phyloP scores from a whole-genome alignment of 176 grass and related monocot species.

The Carex parvula region DNA sequence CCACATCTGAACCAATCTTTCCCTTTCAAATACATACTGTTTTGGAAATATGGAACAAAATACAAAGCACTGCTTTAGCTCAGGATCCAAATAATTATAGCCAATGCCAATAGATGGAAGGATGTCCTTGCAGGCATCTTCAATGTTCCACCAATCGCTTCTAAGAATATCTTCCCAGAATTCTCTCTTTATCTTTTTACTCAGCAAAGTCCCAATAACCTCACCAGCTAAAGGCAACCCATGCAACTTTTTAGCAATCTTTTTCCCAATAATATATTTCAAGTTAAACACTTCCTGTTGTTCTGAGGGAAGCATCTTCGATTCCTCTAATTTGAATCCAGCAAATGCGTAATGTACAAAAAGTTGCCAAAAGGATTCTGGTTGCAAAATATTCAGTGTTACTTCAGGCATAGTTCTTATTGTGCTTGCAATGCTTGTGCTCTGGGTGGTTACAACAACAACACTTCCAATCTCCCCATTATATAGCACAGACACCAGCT shows the following conservation, averaged over 20 bases:
- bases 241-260: slow-evolving; percentile 22
- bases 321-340: background rate
- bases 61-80: slow-evolving; percentile 26
- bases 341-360: slow-evolving; percentile 37
- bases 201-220: slow-evolving; percentile 21
- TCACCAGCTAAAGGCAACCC: slow-evolving; percentile 33
- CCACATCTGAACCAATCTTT: slow-evolving; percentile 52
- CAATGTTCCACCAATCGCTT: slow-evolving; percentile 35
- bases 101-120: slow-evolving; percentile 30
- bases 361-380: background rate
- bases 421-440: background rate
- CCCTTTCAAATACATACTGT: slow-evolving; percentile 34
- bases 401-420: slow-evolving; percentile 14
- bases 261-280: background rate
- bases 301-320: background rate
- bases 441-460: background rate
- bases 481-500: background rate
- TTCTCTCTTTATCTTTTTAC: slow-evolving; percentile 1
- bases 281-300: background rate
- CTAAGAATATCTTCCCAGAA: slow-evolving; percentile 20
- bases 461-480: background rate
- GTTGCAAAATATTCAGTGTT: slow-evolving; percentile 11
- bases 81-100: background rate
- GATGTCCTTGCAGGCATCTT: background rate
- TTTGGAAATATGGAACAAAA: slow-evolving; percentile 43